phyloP scores from a whole-genome alignment of 1,284 basidiomycete genomes.

The Salmacisia buchloeana region DNA sequence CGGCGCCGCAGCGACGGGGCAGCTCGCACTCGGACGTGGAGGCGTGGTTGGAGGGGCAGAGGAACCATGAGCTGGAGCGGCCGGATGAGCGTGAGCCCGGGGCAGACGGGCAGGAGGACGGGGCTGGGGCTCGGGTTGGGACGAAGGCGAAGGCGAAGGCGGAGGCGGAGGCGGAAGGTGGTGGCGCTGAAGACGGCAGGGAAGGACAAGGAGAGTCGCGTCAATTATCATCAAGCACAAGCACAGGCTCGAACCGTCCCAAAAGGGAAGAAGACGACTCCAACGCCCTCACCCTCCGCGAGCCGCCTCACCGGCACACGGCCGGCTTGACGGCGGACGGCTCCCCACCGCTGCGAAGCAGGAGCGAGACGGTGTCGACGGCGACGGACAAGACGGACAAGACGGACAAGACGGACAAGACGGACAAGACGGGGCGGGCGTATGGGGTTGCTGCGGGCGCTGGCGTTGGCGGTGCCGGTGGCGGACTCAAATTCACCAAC shows the following conservation, averaged over 20 bases:
- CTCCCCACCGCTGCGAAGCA: too few relatives aligned
- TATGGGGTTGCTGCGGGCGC: not conserved
- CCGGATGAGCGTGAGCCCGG: not conserved
- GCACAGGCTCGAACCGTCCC: too few relatives aligned
- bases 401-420: not conserved
- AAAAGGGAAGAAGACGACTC: not conserved
- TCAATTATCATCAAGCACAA: too few relatives aligned
- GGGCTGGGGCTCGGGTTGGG: not conserved
- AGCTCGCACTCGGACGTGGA: not conserved
- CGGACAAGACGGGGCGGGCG: not conserved
- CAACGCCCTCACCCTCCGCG: too few relatives aligned
- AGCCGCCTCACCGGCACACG: too few relatives aligned
- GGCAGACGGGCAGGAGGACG: not conserved
- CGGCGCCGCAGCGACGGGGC: too few relatives aligned
- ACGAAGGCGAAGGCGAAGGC: not conserved
- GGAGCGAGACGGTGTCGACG: not conserved
- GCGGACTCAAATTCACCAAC: too few relatives aligned
- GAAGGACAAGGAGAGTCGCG: too few relatives aligned
- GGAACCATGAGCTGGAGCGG: not conserved
- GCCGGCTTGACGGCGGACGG: too few relatives aligned
- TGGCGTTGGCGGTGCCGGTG: not conserved
- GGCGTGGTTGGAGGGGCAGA: not conserved
- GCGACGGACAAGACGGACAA: not conserved
- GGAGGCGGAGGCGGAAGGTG: not conserved
- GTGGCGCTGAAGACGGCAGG: too few relatives aligned